Conservation (phyloP, 73 alveolate species). For the Paramecium octaurelia region DNA sequence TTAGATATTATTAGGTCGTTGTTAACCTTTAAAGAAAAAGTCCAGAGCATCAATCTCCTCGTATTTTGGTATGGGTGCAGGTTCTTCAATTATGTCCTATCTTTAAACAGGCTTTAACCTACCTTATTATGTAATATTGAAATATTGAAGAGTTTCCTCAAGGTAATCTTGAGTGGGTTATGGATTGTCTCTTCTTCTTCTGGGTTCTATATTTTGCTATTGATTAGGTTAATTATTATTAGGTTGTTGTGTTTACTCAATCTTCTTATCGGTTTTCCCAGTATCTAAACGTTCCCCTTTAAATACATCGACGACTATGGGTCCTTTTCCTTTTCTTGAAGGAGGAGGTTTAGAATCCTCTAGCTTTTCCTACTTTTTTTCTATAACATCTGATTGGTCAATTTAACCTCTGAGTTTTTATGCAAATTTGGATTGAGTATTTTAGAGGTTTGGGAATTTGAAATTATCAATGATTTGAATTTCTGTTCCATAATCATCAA, state of each 20-base stretch:
- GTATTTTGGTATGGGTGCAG: background rate
- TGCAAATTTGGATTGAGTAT: background rate
- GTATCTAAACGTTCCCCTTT: constrained; percentile 28
- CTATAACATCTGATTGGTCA: constrained; percentile 6
- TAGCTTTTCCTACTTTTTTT: constrained; percentile 7
- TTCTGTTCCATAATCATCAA: constrained; percentile 71
- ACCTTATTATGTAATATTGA: constrained; percentile 81
- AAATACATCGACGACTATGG: background rate
- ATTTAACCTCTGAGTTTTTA: background rate
- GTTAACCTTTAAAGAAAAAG: constrained; percentile 13
- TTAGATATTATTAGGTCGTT: background rate
- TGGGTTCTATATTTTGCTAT: background rate
- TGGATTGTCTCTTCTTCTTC: background rate
- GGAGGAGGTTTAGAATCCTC: constrained; percentile 48
- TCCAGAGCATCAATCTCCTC: constrained; percentile 35
- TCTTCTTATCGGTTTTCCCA: background rate
- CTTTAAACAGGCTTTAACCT: constrained; percentile 69
- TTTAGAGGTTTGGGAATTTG: constrained; percentile 23
- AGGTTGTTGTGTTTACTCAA: background rate
- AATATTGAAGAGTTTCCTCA: constrained; percentile 78
- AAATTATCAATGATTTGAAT: constrained; percentile 48
- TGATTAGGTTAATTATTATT: background rate
- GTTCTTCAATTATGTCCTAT: constrained; percentile 27
- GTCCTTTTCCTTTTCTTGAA: constrained; percentile 43
- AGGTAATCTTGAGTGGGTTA: constrained; percentile 30